Conservation (phyloP, 1,284 basidiomycete species). For the Ganoderma leucocontextum region DNA sequence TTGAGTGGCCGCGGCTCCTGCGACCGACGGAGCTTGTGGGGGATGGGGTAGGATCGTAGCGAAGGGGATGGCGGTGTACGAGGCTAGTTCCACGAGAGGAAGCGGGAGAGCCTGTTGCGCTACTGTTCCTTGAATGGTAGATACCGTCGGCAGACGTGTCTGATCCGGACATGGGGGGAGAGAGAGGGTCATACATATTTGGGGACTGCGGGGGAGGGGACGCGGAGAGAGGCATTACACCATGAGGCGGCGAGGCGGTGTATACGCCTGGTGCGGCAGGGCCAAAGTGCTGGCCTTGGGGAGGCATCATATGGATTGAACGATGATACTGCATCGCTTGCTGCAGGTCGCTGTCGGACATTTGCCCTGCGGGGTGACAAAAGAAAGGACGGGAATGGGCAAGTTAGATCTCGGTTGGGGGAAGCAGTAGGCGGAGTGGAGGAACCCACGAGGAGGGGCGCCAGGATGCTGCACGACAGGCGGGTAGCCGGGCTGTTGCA, state of each 20-base stretch:
- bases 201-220: slow-evolving; percentile 79
- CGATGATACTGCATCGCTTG: slow-evolving; percentile 44
- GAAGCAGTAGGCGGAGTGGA: slow-evolving; percentile 45
- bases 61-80: slow-evolving; percentile 71
- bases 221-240: slow-evolving; percentile 56
- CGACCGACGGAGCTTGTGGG: slow-evolving; percentile 75
- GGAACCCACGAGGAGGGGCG: slow-evolving; percentile 62
- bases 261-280: slow-evolving; percentile 50
- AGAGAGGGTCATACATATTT: slow-evolving; percentile 81
- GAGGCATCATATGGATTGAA: slow-evolving; percentile 41
- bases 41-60: slow-evolving; percentile 81
- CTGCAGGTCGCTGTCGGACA: slow-evolving; percentile 59
- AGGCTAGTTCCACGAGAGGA: slow-evolving; percentile 77
- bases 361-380: slow-evolving; percentile 53
- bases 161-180: slow-evolving; percentile 84
- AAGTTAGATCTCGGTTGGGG: slow-evolving; percentile 41
- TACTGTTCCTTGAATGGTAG: slow-evolving; percentile 79
- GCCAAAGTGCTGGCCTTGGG: slow-evolving; percentile 40
- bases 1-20: slow-evolving; percentile 68
- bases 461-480: slow-evolving; percentile 46
- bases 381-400: slow-evolving; percentile 47
- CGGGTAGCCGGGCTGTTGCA: slow-evolving; percentile 45
- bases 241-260: slow-evolving; percentile 58
- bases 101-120: slow-evolving; percentile 76
- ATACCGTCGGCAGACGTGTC: slow-evolving; percentile 83